These are phyloP conservation scores for Ceratocystis papillata DNA, from an alignment of 2,329 filamentous ascomycete species.

Conservation along the genomic window DNA sequence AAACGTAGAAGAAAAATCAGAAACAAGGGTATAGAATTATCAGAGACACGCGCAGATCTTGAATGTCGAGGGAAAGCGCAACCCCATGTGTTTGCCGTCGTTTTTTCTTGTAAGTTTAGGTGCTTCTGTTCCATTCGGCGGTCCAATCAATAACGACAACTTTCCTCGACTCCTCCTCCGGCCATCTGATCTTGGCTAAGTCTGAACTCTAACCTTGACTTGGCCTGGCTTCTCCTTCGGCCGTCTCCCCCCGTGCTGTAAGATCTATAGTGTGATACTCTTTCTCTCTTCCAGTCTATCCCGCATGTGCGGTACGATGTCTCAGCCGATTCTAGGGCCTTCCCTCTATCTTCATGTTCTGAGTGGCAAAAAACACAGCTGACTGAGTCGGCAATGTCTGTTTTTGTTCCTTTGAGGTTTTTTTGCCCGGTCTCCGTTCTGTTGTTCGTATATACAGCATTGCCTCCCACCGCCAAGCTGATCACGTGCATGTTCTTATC, in stretches of 20 bases:
- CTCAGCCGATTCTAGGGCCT: background rate
- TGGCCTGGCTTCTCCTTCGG: conserved; percentile 2
- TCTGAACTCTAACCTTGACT: background rate
- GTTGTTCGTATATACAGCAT: background rate
- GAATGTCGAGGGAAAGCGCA: background rate
- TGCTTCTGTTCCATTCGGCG: background rate
- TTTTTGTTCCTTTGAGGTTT: background rate
- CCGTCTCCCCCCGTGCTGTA: background rate
- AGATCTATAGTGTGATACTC: background rate
- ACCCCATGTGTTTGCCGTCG: background rate
- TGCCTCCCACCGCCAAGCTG: background rate
- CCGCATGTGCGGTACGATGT: background rate
- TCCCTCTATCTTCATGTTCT: background rate
- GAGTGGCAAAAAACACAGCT: background rate
- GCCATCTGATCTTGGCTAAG: background rate
- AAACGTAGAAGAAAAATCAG: background rate
- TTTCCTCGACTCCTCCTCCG: background rate
- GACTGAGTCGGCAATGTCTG: background rate
- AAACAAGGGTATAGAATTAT: background rate
- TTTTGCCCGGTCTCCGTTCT: background rate
- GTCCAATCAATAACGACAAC: background rate
- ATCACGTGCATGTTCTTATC: background rate
- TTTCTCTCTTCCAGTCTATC: background rate
- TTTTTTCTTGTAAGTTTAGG: background rate
- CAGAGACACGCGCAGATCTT: background rate